Conservation (phyloP, 805 yeast species). For the baker's yeast (Saccharomyces cerevisiae) region DNA sequence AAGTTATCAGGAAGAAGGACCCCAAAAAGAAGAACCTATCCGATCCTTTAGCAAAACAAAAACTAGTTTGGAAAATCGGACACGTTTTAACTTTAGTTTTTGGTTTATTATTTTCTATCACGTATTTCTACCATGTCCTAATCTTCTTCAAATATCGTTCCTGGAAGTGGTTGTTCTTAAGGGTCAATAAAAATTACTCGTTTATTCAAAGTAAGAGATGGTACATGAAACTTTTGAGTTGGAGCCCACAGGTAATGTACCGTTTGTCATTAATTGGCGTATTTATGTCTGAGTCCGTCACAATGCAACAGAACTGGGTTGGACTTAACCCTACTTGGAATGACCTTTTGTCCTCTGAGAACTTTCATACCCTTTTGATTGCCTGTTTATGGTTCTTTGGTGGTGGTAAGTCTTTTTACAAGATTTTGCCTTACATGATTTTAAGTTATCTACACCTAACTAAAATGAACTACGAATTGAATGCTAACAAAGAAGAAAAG, state of each 20-base stretch:
- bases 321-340: slow-evolving; percentile 52
- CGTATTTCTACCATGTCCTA: slow-evolving; percentile 20
- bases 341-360: slow-evolving; percentile 61
- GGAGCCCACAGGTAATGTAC: slow-evolving; percentile 45
- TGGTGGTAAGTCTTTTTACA: slow-evolving; percentile 58
- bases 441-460: slow-evolving; percentile 53
- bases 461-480: slow-evolving; percentile 15
- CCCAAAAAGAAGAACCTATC: slow-evolving; percentile 9
- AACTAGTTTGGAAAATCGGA: slow-evolving; percentile 25
- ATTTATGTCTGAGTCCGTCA: slow-evolving; percentile 41
- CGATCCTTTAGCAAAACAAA: slow-evolving; percentile 21
- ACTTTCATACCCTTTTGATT: slow-evolving; percentile 59
- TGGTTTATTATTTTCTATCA: slow-evolving; percentile 22
- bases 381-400: slow-evolving; percentile 54
- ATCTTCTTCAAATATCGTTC: slow-evolving; percentile 26
- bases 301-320: slow-evolving; percentile 53
- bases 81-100: slow-evolving; percentile 20
- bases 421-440: slow-evolving; percentile 51
- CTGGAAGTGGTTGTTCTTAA: slow-evolving; percentile 29
- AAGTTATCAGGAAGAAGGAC: slow-evolving; percentile 22
- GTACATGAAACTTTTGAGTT: slow-evolving; percentile 21
- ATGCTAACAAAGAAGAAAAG: slow-evolving; percentile 6
- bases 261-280: slow-evolving; percentile 51
- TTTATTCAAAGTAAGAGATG: slow-evolving; percentile 15
- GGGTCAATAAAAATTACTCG: slow-evolving; percentile 16